phyloP scores from a whole-genome alignment of 176 grass and related monocot species.

The Coix lacrymajobi region DNA sequence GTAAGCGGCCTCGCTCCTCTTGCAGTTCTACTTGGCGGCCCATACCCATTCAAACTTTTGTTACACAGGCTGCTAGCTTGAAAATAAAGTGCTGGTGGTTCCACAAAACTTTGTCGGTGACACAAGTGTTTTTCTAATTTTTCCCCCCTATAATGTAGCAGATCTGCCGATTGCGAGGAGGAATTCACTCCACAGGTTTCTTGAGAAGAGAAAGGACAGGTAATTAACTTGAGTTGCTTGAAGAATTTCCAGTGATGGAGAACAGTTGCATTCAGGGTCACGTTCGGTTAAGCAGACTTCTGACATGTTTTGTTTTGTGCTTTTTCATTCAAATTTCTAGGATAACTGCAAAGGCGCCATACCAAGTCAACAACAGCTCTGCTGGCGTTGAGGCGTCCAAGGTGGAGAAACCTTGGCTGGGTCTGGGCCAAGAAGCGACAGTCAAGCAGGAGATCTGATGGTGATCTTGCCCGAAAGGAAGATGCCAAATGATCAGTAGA shows the following conservation, averaged over 20 bases:
- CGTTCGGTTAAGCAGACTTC: background rate
- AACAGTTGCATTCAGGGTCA: background rate
- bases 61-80: background rate
- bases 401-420: constrained; percentile 36
- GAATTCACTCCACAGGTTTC: constrained; percentile 59
- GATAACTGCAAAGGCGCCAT: constrained; percentile 41
- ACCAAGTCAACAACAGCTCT: constrained; percentile 16
- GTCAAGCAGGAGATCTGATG: constrained; percentile 28
- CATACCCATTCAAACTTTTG: background rate
- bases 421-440: constrained; percentile 19
- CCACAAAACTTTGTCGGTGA: background rate
- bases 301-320: background rate
- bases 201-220: constrained; percentile 78
- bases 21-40: background rate
- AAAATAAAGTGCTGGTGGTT: background rate
- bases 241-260: background rate
- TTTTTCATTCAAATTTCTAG: background rate
- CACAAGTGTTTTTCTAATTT: background rate
- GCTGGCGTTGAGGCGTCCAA: constrained; percentile 1
- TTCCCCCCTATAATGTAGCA: too few species aligned
- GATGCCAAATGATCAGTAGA: background rate
- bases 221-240: constrained; percentile 14
- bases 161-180: constrained; percentile 59
- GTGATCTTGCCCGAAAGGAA: background rate
- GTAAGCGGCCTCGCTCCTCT: constrained; percentile 16